Base-by-base conservation (phyloP, 208 protist species). In the Acanthamoeba lenticulata region DNA sequence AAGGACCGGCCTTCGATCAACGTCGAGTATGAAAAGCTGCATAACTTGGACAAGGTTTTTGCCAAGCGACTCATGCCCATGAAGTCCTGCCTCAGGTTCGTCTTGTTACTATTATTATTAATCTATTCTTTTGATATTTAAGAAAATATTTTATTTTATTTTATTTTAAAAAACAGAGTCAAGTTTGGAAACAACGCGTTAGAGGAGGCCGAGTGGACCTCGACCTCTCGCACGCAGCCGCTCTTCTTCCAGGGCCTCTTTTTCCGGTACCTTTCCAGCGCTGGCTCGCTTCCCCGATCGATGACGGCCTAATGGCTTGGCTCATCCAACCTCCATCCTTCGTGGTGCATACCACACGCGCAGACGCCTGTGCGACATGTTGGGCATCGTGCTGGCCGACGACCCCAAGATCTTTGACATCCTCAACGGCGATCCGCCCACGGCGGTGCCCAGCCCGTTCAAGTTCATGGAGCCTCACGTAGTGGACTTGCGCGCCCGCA, bases 391-490 rank as follows among this genome's bases (percentile, higher is more conserved):
- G 15, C 77, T 86, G 15, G 77, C 77, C 4, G 40, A 86, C 32
- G 77, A 86, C 24, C 77, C 77, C n/a, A 27, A 32, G 7, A 86
- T 86, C 1, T 86, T 34, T 36, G 77, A 86, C 0, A 55, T 86
- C 42, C 45, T 86, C 42, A 86, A 86, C 77, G 77, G 77, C 17
- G 45, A 86, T 38, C 77, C 77, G 19, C 77, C 77, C 2, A 32
- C 77, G 19, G 13, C 11, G 77, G 77, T 86, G 11, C 77, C 77
- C 17, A 29, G n/a, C 42, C 77, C 77, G 3, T 86, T 57, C 77
- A 55, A 86, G 77, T 86, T 86, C 77, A 44, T 86, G 34, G 77
- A 86, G 27, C 77, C 77, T 4, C 77, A 86, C 32, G 42, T 86
- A 4, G 45, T 57, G 32, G 77, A 86, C 77, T 52, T 86, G 40